Conservation (phyloP, 1,284 basidiomycete genomes). For the Rhodotorula mucilaginosa region DNA sequence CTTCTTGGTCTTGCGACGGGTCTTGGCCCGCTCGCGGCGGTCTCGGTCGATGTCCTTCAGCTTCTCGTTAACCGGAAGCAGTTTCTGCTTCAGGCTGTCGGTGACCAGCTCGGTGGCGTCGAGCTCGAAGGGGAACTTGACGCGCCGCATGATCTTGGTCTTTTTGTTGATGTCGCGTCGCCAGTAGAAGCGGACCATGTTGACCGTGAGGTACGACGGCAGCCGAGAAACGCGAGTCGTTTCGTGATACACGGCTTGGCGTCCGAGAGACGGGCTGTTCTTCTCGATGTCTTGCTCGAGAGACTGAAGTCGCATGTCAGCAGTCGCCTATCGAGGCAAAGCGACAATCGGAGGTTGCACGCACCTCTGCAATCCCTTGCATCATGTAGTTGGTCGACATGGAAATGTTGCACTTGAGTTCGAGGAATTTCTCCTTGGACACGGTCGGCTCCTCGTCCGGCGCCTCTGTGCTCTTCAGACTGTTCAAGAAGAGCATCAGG, state of each 20-base stretch:
- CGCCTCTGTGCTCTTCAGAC: constrained; percentile 72
- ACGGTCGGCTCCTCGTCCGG: constrained; percentile 70
- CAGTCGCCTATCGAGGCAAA: background rate
- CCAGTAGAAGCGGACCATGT: constrained; percentile 97
- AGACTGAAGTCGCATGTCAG: background rate
- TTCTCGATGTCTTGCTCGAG: constrained; percentile 64
- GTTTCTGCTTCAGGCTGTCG: constrained; percentile 69
- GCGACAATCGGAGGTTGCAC: constrained; percentile 44
- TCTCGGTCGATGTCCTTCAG: constrained; percentile 79
- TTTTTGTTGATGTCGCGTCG: constrained; percentile 74
- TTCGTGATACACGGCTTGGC: constrained; percentile 80
- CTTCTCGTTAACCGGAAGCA: constrained; percentile 62
- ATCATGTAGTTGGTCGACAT: constrained; percentile 83
- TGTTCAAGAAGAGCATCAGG: constrained; percentile 46
- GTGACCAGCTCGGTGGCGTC: constrained; percentile 81
- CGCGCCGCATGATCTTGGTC: constrained; percentile 67
- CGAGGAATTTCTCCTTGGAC: constrained; percentile 71
- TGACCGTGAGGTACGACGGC: constrained; percentile 76
- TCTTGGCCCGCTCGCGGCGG: constrained; percentile 75
- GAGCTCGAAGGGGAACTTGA: constrained; percentile 84
- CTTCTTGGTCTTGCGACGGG: constrained; percentile 38
- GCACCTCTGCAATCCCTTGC: constrained; percentile 76
- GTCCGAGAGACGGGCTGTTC: constrained; percentile 70
- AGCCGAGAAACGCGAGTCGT: constrained; percentile 78
- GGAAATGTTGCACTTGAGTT: constrained; percentile 91